Base-by-base conservation (phyloP, 1,139 yeast species). In the Zygosaccharomyces sapae region DNA sequence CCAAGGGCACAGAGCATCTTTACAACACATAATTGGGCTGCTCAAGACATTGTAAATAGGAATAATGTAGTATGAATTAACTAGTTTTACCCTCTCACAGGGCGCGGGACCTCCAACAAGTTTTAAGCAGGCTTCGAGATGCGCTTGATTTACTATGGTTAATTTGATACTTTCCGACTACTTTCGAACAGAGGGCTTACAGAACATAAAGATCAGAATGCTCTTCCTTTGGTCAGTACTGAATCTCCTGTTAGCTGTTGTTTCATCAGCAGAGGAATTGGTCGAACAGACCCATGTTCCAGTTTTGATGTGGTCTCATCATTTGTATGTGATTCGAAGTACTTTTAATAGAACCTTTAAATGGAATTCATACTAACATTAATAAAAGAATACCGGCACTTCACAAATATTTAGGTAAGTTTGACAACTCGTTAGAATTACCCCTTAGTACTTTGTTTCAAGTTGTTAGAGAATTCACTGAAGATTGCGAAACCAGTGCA, bases 401-500 rank as follows among this genome's bases (percentile, higher is more conserved):
- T 6, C 35, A 50, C 8, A 38, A 53, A 25, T 54, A 57, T 38
- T 56, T 52, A 33, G 44, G 47, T 5, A 50, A 53, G n/a, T 55
- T 57, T 40, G 54, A 55, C 22, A 36, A 44, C 9, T 43, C 46
- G 1, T 30, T 46, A 4, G 41, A 34, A 1, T 33, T 61, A 4
- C 66, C 72, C 1, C 41, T 53, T 0, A 66, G 62, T 1, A 70
- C 73, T n/a, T 80, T 77, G 9, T 70, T 74, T 30, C 71, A 71
- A 41, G 61, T 80, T 50, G 60, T 81, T 12, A 71, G 74, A 44
- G 71, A 75, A 46, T 63, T 80, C 34, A 66, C 82, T 10, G 77
- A 80, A 2, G 72, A 74, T 36, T 88, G 96, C 59, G 69, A 81
- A 1, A 78, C 90, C 0, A 86, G 86, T 61, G 85, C 83, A 0